Evolutionary conservation across 371 early-diverging fungal genomes (phyloP).

Genomic region (Circinella minor): DNA sequence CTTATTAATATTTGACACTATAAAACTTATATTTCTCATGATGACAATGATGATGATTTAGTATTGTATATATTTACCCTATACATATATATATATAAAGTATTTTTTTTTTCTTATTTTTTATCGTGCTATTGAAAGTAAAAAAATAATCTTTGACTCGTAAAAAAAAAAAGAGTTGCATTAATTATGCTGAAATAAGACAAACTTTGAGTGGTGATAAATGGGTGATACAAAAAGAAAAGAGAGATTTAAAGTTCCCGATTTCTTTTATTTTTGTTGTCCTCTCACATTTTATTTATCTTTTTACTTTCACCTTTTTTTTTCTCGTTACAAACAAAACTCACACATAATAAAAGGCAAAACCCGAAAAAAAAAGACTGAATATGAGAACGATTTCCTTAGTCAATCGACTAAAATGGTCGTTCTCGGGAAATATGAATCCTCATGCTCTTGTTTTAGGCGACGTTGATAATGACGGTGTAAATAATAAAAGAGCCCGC

Average conservation of each 20-base stretch:
- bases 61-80: too few species aligned
- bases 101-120: too few species aligned
- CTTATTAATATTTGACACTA: too few species aligned
- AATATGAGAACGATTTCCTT: slow-evolving; percentile 71
- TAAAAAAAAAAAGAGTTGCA: too few species aligned
- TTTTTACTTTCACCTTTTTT: background rate
- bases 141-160: too few species aligned
- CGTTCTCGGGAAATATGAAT: slow-evolving; percentile 82
- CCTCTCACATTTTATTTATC: background rate
- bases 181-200: background rate
- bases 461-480: slow-evolving; percentile 82
- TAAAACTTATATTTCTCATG: too few species aligned
- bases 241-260: background rate
- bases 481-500: slow-evolving; percentile 28
- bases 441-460: slow-evolving; percentile 82
- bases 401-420: slow-evolving; percentile 77
- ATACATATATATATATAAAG: too few species aligned
- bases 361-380: background rate
- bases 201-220: background rate
- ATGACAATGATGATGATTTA: too few species aligned
- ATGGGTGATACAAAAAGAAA: background rate
- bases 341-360: background rate
- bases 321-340: background rate
- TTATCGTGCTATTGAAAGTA: too few species aligned
- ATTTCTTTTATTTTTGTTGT: background rate